Base-by-base conservation (phyloP, 2,329 filamentous ascomycete species). In the Aureobasidium sp. region DNA sequence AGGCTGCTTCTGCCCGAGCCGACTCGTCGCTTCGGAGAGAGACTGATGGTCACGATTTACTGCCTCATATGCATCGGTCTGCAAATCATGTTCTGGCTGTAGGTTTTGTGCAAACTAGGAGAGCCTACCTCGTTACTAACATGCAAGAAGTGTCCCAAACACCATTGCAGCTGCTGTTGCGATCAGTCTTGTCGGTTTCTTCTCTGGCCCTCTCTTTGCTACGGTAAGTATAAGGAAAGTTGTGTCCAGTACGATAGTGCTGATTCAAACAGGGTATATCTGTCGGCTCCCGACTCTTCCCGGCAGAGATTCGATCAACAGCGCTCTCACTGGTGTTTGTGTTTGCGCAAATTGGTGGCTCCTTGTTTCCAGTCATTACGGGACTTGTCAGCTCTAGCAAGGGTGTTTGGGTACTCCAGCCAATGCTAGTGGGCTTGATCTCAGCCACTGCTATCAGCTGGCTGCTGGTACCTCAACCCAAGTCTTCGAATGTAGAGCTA, bases 81-180 rank as follows among this genome's bases (percentile, higher is more conserved):
- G 1, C 83, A 87, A 65, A 67, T 87, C 8, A 72, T 86, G 0
- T 86, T 86, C 56, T 87, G 84, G 84, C 73, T 84, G 70, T 41
- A 20, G 14, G 14, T 56, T 15, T 31, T 6, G n/a, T 11, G 15
- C 14, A 36, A 22, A 34, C 17, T 15, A 34, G 22, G 39, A 15
- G 25, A 36, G 36, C 11, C 17, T 22, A 20, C 29, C 5, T 5
- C 6, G 11, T 15, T 9, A 17, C 34, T 56, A 6, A 44, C 5
- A 31, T 9, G 34, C 5, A n/a, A n/a, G 7, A 9, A 65, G 64
- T 72, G 76, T 80, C 0, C 73, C 75, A 0, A 77, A 77, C 65
- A 72, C 78, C 17, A 70, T 82, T 12, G 78, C 77, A 0, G 81
- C 81, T 14, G 80, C 82, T 0, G 78, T 84, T 0, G 79, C 80